A percentile compares a stretch with the other conserved stretches of the same genome.
Conservation (phyloP, 495 filamentous ascomycete species). For the Xylaria nigripes region DNA sequence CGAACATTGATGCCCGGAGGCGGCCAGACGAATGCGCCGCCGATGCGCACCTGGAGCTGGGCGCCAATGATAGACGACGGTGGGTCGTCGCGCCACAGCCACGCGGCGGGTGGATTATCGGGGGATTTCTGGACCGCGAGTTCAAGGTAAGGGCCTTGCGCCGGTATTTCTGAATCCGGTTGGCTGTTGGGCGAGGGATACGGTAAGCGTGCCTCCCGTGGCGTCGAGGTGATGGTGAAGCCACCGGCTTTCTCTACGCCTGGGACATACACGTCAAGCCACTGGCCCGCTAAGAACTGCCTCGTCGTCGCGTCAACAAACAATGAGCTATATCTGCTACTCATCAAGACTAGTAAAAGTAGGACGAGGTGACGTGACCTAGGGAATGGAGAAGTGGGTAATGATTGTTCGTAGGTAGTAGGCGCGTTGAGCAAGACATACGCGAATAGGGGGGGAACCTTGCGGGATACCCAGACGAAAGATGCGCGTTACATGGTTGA, state of each 20-base stretch:
- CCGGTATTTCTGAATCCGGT: not conserved
- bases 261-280: slow-evolving; percentile 77
- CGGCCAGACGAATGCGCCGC: slow-evolving; percentile 75
- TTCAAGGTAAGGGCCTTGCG: slow-evolving; percentile 47
- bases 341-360: not conserved
- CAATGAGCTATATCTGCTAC: too few relatives aligned
- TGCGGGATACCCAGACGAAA: slow-evolving; percentile 30
- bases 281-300: slow-evolving; percentile 78
- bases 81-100: slow-evolving; percentile 54
- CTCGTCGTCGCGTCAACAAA: slow-evolving; percentile 4
- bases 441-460: slow-evolving; percentile 17
- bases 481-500: slow-evolving; percentile 31
- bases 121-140: slow-evolving; percentile 63
- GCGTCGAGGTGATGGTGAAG: slow-evolving; percentile 80
- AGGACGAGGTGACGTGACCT: too few relatives aligned
- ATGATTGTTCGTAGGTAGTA: too few relatives aligned
- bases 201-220: slow-evolving; percentile 36
- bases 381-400: too few relatives aligned
- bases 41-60: slow-evolving; percentile 58
- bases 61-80: slow-evolving; percentile 46
- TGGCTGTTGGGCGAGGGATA: slow-evolving; percentile 18
- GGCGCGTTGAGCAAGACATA: slow-evolving; percentile 1
- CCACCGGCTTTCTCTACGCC: slow-evolving; percentile 60
- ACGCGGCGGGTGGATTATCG: slow-evolving; percentile 61
- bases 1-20: slow-evolving; percentile 36